Evolutionary conservation across 2,329 filamentous ascomycete genomes (phyloP), one percentile per base, ranked within the genome.

Genomic region (Clonostachys sp.): DNA sequence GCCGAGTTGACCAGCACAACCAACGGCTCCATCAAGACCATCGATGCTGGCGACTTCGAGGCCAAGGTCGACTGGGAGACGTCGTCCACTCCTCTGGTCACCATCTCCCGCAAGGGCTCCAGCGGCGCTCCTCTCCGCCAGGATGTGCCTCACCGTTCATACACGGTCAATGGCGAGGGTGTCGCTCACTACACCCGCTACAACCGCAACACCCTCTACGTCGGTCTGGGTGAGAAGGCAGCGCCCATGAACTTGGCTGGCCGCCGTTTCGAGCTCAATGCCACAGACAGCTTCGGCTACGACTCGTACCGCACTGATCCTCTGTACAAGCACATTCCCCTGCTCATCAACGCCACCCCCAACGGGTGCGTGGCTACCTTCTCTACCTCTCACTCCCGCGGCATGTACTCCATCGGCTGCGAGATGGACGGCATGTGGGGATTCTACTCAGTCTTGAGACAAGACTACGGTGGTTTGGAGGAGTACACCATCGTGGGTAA

Each of bases 361-460:
- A 58, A 76, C 4, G 85, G 84, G 1, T 85, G 80, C 45, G 75
- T 89, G 0, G 86, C 75, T 1, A 75, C 84, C 16, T 87, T 89
- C 61, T 88, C 85, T 0, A 84, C 83, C 0, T 80, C 78, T 3
- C 82, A 89, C 57, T 72, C 76, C 1, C 69, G 85, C 45, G 84
- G 83, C 0, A 75, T 74, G 14, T 89, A 83, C 69, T 79, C 78
- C 9, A 72, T 89, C 8, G 86, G 86, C 3, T 80, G 81, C 2
- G 86, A 89, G 61, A 84, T 89, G 64, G 86, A 90, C 57, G 85
- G 86, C 30, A 77, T 89, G 66, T 89, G 85, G 84, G 86, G 86
- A 1, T 78, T 78, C 48, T 89, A 82, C 75, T 89, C 89, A 61
- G 83, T 87, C 17, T 87, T 87, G 56, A 77, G 85, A 8, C 86